Conservation (phyloP, 2,329 filamentous ascomycete genomes). For the Fusarium sp. region DNA sequence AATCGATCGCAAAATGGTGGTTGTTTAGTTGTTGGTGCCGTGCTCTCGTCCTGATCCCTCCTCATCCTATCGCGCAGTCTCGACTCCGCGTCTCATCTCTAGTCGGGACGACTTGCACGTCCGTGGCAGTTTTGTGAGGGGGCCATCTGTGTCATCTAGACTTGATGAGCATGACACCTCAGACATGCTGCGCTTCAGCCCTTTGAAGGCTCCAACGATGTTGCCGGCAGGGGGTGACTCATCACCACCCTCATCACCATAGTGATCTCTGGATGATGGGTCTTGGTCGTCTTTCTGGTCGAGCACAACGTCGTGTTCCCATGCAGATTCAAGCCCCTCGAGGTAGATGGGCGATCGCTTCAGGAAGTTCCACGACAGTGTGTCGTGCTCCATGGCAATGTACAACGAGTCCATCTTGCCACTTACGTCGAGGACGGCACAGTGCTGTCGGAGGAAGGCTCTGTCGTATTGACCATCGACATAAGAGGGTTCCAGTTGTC, state of each 20-base stretch:
- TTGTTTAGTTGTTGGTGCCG: neutral
- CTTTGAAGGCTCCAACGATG: constrained; percentile 44
- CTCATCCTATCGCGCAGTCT: constrained; percentile 37
- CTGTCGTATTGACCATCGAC: constrained; percentile 59
- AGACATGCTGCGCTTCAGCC: constrained; percentile 64
- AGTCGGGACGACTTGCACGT: constrained; percentile 55
- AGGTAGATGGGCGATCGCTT: constrained; percentile 61
- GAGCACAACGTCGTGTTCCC: constrained; percentile 64
- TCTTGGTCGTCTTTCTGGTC: constrained; percentile 54
- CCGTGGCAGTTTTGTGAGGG: constrained; percentile 54
- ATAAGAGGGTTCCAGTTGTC: constrained; percentile 62
- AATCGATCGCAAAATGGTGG: neutral
- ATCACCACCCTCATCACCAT: constrained; percentile 31
- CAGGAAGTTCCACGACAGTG: constrained; percentile 68
- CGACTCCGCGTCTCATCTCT: constrained; percentile 51
- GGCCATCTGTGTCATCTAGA: constrained; percentile 47
- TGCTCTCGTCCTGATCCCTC: constrained; percentile 4
- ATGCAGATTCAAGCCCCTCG: constrained; percentile 66
- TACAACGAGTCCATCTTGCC: constrained; percentile 71
- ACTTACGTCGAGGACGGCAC: constrained; percentile 66
- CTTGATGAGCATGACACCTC: constrained; percentile 63
- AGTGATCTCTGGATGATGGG: constrained; percentile 50
- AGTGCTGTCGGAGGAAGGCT: constrained; percentile 65
- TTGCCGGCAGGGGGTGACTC: constrained; percentile 38
- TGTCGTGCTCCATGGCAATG: constrained; percentile 66